Evolutionary conservation across 805 yeast genomes (phyloP), one percentile per base, ranked within the genome.

Genomic region (Kazachstania kunashirensis): DNA sequence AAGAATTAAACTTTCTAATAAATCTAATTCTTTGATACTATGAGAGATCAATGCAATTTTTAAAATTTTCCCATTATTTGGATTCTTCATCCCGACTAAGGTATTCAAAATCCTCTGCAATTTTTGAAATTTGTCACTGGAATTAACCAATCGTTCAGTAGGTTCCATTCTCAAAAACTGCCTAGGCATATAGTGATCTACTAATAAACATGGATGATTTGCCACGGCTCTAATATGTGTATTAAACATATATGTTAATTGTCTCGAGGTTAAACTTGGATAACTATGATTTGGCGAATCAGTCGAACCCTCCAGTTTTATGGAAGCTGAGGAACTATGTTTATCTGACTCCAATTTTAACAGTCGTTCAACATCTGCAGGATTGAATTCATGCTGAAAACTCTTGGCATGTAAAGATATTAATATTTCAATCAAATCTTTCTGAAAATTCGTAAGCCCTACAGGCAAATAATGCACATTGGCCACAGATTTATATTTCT

Each of bases 101-200:
- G 28, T 39, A 29, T 39, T 53, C 43, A 59, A 33, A 6, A 79
- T 46, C 25, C 65, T 57, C 47, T 79, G 76, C 42, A 79, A 65
- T 31, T 69, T 61, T 41, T 60, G 61, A 40, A 79, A 74, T 47
- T 81, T 81, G 20, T 78, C 82, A 15, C 83, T 73, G 8, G 77
- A 63, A 29, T 58, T 57, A 29, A 67, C 59, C 33, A 80, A 58
- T 32, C 70, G 55, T 37, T 72, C 76, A 40, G 73, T 79, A 1
- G 81, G 66, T 44, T 79, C 83, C 77, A 76, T 72, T 26, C 79
- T 59, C 12, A 83, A 53, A 43, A 81, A 59, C 38, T 77, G 79
- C 45, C 75, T 75, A 6, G 92, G 86, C 54, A 81, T 76, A 47
- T 75, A 83, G 55, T 83, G 92, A 45, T 80, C 83, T 21, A 82